Conservation (phyloP, 306 rosid genomes). For the Alnus glutinosa region DNA sequence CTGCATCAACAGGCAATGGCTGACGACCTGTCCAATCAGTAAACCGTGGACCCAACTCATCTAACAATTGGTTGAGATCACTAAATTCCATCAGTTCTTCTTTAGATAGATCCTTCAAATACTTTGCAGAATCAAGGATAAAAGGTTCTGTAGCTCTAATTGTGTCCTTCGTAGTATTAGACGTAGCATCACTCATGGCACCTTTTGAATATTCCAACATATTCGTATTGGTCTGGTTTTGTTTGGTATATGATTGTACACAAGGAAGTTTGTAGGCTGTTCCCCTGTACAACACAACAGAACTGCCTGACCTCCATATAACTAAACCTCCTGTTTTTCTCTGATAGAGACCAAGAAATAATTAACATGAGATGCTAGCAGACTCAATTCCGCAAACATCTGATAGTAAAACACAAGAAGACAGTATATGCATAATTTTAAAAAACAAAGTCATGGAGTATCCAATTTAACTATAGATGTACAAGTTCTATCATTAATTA, state of each 20-base stretch:
- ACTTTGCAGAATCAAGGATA: conserved; percentile 36
- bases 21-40: conserved; percentile 84
- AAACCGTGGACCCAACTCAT: conserved; percentile 85
- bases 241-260: conserved; percentile 45
- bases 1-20: conserved; percentile 96
- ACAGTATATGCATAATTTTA: background rate
- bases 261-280: conserved; percentile 76
- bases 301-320: conserved; percentile 91
- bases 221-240: conserved; percentile 29
- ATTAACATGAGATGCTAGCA: conserved; percentile 24
- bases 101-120: conserved; percentile 54
- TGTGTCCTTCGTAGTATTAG: conserved; percentile 17
- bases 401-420: background rate
- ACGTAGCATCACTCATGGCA: conserved; percentile 26
- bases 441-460: conserved; percentile 7
- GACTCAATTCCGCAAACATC: conserved; percentile 10
- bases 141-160: conserved; percentile 33
- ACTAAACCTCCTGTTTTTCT: conserved; percentile 84
- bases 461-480: background rate
- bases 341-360: conserved; percentile 42
- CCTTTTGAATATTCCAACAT: conserved; percentile 19
- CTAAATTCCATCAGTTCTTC: conserved; percentile 57
- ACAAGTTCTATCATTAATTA: background rate
- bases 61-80: conserved; percentile 69
- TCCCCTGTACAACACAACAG: conserved; percentile 83